Evolutionary conservation across 2,329 filamentous ascomycete genomes (phyloP), one percentile per base, ranked within the genome.

Genomic region (Ascocoryne sarcoides): DNA sequence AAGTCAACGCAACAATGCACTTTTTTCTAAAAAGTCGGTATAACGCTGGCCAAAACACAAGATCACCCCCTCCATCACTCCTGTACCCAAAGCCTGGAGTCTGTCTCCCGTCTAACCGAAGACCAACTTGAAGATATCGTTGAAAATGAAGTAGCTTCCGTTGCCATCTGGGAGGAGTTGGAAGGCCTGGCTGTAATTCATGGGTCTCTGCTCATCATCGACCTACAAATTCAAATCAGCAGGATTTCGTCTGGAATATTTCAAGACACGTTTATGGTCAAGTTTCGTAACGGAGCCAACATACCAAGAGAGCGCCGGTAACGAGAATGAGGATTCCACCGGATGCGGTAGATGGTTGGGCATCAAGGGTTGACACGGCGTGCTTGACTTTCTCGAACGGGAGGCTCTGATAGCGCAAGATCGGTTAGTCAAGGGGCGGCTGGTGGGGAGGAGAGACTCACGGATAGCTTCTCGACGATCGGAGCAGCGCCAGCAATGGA

Each of bases 91-190:
- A 28, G 23, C 31, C 19, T 33, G 31, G 32, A n/a, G n/a, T n/a
- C n/a, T n/a, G n/a, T n/a, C n/a, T n/a, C n/a, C n/a, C n/a, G n/a
- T n/a, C n/a, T n/a, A 57, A 46, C 53, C 71, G 65, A 84, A 90
- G 54, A 95, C 76, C 47, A 96, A 76, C 67, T 85, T 85, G 79
- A 96, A 96, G 62, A 96, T 68, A 64, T 96, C 90, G 72, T 96
- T 95, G 70, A 81, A 82, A 61, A 96, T 84, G 63, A 77, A 95
- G 71, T 83, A 95, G 66, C 73, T 79, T 54, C 79, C 82, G 37
- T 57, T 52, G 19, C 65, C 65, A 40, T 87, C 82, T 46, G 78
- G 80, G 51, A 78, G 65, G 48, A 96, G 81, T 65, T 93, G 84
- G 76, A 96, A 96, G 42, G 76, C 68, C 69, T 96, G 89, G 42